Evolutionary conservation across 2,329 filamentous ascomycete species (phyloP), one percentile per base, ranked within the genome.

Genomic region (Magnaporthiopsis poae): DNA sequence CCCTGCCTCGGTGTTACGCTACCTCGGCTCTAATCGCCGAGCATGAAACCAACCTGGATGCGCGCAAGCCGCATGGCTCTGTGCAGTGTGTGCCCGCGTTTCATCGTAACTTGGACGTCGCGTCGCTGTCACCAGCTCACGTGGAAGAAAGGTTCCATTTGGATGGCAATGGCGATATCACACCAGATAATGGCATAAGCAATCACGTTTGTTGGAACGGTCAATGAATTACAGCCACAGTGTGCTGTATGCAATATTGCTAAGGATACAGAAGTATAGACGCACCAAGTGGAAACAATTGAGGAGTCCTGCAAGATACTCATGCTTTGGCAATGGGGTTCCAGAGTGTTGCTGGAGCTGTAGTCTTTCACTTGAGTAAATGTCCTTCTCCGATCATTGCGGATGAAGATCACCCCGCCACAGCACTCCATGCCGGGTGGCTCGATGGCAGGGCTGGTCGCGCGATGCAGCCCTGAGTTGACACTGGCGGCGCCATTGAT

Each of bases 91-190:
- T 25, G 8, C 21, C 46, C 46, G 46, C 46, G 46, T 25, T n/a
- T 56, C 46, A n/a, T 21, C 46, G n/a, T 3, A 1, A 56, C 35
- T 13, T 25, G 7, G 3, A 25, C 8, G 46, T 9, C 33, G n/a
- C 29, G 61, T 33, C 29, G 21, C 61, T 62, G 61, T 35, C 61
- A 33, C 61, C 33, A n/a, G 33, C 27, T 62, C 61, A 62, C 61
- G 61, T 62, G 61, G 29, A 11, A 62, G 13, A 5, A 18, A 3
- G 25, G 8, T 31, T 2, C 39, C 39, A 15, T 46, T 13, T 29
- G 60, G 2, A 31, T 31, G 29, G 29, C 5, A 5, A 31, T 31
- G 29, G 29, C 5, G 29, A 39, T 5, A 7, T 52, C 5, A 5
- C 46, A 1, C 15, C 2, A 52, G 1, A 7, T n/a, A 52, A 52